Percentiles rank a stretch among this genome's conserved stretches.
Evolutionary conservation across 1,284 basidiomycete species (phyloP).

Genomic region (Athelia sp.): DNA sequence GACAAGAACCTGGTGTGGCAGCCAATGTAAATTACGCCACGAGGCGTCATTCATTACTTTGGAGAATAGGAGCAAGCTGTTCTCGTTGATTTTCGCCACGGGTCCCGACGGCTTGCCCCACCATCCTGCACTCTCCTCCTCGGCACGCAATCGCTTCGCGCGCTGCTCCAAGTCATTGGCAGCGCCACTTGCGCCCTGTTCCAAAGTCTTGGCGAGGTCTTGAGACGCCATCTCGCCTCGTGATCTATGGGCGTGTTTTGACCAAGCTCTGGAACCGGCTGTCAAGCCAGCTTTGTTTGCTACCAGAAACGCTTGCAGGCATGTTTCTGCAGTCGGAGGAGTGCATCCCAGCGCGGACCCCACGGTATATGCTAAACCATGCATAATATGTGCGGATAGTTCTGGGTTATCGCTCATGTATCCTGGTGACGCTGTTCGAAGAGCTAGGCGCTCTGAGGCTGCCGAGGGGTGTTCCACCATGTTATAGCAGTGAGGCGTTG

Average conservation of each 20-base stretch:
- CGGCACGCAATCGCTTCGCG: conserved; percentile 6
- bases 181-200: neutral
- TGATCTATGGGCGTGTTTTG: conserved; percentile 44
- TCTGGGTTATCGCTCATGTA: conserved; percentile 7
- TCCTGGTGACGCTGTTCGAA: conserved; percentile 1
- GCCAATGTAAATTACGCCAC: conserved; percentile 58
- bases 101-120: conserved; percentile 53
- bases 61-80: conserved; percentile 42
- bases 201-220: neutral
- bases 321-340: conserved; percentile 38
- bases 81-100: conserved; percentile 42
- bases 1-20: conserved; percentile 51
- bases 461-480: conserved; percentile 38
- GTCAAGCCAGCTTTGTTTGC: conserved; percentile 44
- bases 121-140: conserved; percentile 36
- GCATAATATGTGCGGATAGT: conserved; percentile 37
- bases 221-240: neutral
- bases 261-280: conserved; percentile 54
- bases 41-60: conserved; percentile 41
- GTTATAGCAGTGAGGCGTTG: conserved; percentile 32
- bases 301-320: conserved; percentile 41
- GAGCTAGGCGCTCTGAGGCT: conserved; percentile 25
- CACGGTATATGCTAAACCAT: conserved; percentile 48
- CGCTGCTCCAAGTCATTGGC: conserved; percentile 4
- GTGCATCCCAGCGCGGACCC: conserved; percentile 52